Base-by-base conservation (phyloP, 208 protist genomes). In the Eutreptiella sp. region DNA sequence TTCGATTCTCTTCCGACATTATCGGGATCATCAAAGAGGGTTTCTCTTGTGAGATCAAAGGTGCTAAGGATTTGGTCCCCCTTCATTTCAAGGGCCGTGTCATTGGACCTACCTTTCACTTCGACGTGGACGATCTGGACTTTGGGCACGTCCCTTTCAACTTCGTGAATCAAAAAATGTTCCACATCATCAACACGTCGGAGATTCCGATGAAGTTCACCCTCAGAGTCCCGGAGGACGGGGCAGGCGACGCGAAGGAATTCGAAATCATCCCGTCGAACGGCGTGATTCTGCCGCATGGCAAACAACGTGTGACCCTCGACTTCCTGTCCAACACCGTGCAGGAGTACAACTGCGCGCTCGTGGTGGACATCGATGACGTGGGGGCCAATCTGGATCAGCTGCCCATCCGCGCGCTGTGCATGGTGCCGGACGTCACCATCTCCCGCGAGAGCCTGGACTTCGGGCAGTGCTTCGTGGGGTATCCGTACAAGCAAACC, bases 91-190 rank as follows among this genome's bases (percentile, higher is more conserved):
- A 80, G 38, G 92, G 90, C 11, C 75, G 79, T 53, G 81, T 95
- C 11, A 80, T 94, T 11, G 90, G 89, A 3, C 91, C 93, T 0
- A 90, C 82, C 47, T 95, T 96, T 61, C 63, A 87, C 53, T 90
- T 94, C 66, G 79, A 94, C 63, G 70, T 82, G 14, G 75, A 89
- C 33, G 81, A 84, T 66, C 58, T 94, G 23, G 83, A 93, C 70
- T 96, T 91, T 81, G 88, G 88, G 43, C 87, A 85, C 50, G 87
- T 96, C 9, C 87, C 89, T 9, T 93, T 89, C 73, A 86, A 87
- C 63, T 94, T 94, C 57, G 66, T 76, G 55, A 81, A 92, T 67
- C 53, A 50, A 16, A 72, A 73, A 16, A 70, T 53, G 4, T 70
- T 94, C 32, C 28, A 79, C 28, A 76, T 97, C 46, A 39, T 69